Evolutionary conservation across 371 early-diverging fungal genomes (phyloP).

Genomic region (Dinochytrium kinnereticum): DNA sequence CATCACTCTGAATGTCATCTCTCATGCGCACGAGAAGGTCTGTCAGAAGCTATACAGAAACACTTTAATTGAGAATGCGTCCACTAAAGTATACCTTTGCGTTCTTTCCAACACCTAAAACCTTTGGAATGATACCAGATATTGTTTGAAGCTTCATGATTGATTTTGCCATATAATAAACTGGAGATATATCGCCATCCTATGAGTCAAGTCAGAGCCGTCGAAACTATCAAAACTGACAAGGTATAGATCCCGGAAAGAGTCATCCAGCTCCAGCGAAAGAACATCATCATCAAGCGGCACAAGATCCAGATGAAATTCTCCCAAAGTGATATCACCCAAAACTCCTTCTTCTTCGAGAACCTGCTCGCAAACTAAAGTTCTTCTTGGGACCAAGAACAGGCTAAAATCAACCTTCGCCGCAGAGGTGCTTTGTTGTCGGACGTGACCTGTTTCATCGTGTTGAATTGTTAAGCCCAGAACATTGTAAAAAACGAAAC

Average conservation of each 20-base stretch:
- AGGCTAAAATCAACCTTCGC: constrained; percentile 46
- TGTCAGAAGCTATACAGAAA: background rate
- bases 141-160: constrained; percentile 86
- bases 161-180: constrained; percentile 80
- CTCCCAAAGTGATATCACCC: constrained; percentile 82
- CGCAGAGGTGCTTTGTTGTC: constrained; percentile 7
- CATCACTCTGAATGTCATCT: constrained; percentile 68
- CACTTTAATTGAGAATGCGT: background rate
- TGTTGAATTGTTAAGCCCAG: background rate
- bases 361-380: constrained; percentile 84
- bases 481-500: background rate
- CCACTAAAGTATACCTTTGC: constrained; percentile 62
- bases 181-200: constrained; percentile 83
- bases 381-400: constrained; percentile 89
- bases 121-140: constrained; percentile 85
- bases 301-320: constrained; percentile 87
- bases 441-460: constrained; percentile 31
- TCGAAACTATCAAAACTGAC: constrained; percentile 44
- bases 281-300: constrained; percentile 89
- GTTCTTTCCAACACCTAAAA: constrained; percentile 87
- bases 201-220: constrained; percentile 19
- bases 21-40: constrained; percentile 83
- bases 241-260: constrained; percentile 82
- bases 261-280: constrained; percentile 82
- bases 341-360: constrained; percentile 90